Base-by-base conservation (phyloP, 176 grass and related monocot genomes). In the Puya raimondii region DNA sequence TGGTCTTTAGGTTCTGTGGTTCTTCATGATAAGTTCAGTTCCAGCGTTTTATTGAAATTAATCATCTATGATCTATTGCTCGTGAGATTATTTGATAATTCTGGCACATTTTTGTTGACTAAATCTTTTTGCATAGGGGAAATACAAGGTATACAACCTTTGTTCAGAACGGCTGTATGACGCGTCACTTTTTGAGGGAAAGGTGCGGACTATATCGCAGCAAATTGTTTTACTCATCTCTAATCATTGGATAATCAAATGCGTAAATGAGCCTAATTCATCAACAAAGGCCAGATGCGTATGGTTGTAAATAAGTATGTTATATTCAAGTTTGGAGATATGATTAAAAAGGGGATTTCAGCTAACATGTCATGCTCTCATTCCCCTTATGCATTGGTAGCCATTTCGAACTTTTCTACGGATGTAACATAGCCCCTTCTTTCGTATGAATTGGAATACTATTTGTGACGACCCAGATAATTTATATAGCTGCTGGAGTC, bases 141-240 rank as follows among this genome's bases (percentile, higher is more conserved):
- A 93, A 75, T 99, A 99, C 84, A 99, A 99, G 78, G 94, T 99
- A 21, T 99, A 99, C 73, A 99, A 99, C 71, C 94, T 99, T 63
- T 99, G 94, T 59, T 99, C 94, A 9, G 94, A 99, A 80, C 81
- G 94, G 82, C 71, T 99, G 20, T 99, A 99, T 73, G 94, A 99
- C 68, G 86, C 94, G 69, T 99, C 94, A 27, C 87, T 99, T 48
- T 92, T 99, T 79, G 94, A 99, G 78, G 94, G 94, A 85, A 99
- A 99, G 89, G 94, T 99, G 81, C 80, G 63, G 18, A 11, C 67
- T 65, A 66, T 82, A 71, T 66, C n/a, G 61, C 54, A 66, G 10
- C 23, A 16, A 6, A 59, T 52, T 22, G 26, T 25, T 52, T 65
- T 69, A 47, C 47, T n/a, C 51, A 21, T 61, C 52, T 56, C 52